Base-by-base conservation (phyloP, 352 stramenopile species). In the Globisporangium lucens region DNA sequence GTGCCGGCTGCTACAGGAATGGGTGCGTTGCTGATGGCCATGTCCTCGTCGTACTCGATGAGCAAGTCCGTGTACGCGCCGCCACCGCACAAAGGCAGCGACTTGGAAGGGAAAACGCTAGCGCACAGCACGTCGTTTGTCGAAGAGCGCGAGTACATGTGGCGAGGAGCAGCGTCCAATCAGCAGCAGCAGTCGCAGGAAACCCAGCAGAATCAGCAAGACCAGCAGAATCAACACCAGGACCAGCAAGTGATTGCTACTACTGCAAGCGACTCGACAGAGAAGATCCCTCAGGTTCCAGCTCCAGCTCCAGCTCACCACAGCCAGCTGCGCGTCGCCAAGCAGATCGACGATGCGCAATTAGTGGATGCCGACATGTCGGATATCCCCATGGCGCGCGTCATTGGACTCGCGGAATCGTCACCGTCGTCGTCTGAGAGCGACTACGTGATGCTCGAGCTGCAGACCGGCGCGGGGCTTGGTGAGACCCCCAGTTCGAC, bases 381-480 rank as follows among this genome's bases (percentile, higher is more conserved):
- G 4, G 72, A 73, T 13, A 89, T 94, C 30, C 86, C 84, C 0
- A 38, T 91, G 41, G 84, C 84, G 15, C 78, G 74, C 4, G 68
- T 94, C 12, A 79, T 94, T 9, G 78, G 75, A 22, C 36, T 74
- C 9, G 47, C 67, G 6, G 67, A 74, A 2, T 66, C 73, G 1
- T 65, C 65, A 0, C 35, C 52, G 10, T 66, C 60, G 15, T 27
- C 67, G 6, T 89, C 89, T 64, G 79, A 79, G 57, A 90, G 79
- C 56, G 85, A 91, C 67, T 93, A 93, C 67, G 85, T 93, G 53
- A 90, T 91, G 83, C 78, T 94, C 47, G 83, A 94, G 67, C 77
- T 91, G 24, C 82, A 92, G 66, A 82, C 86, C 24, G 80, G 83
- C 20, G 81, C 82, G 0, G 86, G 83, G 3, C 64, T 93, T 2